Percentiles rank a stretch among this genome's conserved stretches.
phyloP scores from a whole-genome alignment of 768 basidiomycete species.

The Auricularia sp. region DNA sequence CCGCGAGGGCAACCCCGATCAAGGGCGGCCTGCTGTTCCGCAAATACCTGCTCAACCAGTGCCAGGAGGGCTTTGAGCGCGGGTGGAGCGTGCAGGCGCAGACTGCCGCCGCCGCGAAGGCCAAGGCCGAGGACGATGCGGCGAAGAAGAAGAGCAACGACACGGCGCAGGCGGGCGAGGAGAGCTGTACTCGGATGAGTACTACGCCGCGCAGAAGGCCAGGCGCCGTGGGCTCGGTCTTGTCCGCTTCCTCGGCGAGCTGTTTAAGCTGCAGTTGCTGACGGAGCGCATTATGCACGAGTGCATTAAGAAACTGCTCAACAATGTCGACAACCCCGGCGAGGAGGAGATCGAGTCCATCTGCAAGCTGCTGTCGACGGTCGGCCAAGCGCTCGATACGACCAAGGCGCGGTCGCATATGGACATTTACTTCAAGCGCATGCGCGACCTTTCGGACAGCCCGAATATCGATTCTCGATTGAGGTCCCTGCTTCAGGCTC shows the following conservation, averaged over 20 bases:
- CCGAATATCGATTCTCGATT: constrained; percentile 75
- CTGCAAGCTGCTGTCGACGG: constrained; percentile 85
- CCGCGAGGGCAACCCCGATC: constrained; percentile 75
- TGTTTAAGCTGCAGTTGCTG: constrained; percentile 98
- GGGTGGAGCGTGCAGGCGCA: constrained; percentile 88
- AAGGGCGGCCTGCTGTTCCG: constrained; percentile 91
- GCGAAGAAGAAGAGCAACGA: constrained; percentile 43
- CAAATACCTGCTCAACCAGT: constrained; percentile 91
- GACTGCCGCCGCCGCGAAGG: constrained; percentile 74
- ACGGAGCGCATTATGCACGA: constrained; percentile 98
- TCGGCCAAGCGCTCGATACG: constrained; percentile 75
- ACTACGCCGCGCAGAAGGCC: constrained; percentile 92
- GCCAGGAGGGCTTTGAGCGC: constrained; percentile 95
- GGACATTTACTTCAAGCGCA: constrained; percentile 87
- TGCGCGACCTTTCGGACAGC: constrained; percentile 73
- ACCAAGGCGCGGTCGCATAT: constrained; percentile 74
- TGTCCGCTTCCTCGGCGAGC: constrained; percentile 95
- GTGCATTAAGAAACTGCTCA: constrained; percentile 90
- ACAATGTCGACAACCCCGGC: constrained; percentile 89
- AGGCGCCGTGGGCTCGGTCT: constrained; percentile 95
- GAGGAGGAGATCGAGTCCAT: constrained; percentile 97
- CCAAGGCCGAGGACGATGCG: constrained; percentile 77
- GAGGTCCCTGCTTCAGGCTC: constrained; percentile 90
- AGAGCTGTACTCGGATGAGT: constrained; percentile 89
- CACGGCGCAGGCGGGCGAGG: constrained; percentile 45